A percentile compares a stretch with the other conserved stretches of the same genome.
Conservation (phyloP, 768 basidiomycete genomes). For the Cubamyces lactineus region DNA sequence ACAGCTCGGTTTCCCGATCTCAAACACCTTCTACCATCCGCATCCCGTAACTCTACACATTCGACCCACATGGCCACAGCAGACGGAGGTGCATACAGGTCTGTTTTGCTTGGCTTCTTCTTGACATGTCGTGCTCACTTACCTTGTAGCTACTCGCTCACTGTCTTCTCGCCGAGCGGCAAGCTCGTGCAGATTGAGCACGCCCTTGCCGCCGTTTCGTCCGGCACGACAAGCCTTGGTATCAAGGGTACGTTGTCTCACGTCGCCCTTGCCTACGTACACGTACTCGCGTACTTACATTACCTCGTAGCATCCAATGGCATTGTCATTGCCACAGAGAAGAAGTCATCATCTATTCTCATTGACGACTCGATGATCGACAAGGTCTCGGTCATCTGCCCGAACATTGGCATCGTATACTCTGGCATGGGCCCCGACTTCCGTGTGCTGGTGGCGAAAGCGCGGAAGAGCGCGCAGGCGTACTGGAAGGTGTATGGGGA, state of each 20-base stretch:
- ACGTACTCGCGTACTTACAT: conserved; percentile 21
- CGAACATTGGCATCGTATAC: conserved; percentile 99
- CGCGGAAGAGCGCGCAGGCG: conserved; percentile 96
- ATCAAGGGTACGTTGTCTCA: conserved; percentile 79
- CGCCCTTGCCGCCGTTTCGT: conserved; percentile 93
- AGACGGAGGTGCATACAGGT: conserved; percentile 51
- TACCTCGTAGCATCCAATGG: conserved; percentile 87
- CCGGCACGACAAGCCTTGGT: conserved; percentile 95
- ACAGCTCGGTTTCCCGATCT: conserved; percentile 17
- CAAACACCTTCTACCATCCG: not conserved
- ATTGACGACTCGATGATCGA: conserved; percentile 98
- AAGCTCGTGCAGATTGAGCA: conserved; percentile 99
- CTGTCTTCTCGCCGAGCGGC: conserved; percentile 98
- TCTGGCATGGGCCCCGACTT: conserved; percentile 99
- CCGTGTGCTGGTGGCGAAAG: conserved; percentile 89
- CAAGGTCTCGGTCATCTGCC: conserved; percentile 95
- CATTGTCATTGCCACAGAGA: conserved; percentile 99
- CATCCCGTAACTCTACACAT: conserved; percentile 3
- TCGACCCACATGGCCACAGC: conserved; percentile 68
- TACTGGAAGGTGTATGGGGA: conserved; percentile 99
- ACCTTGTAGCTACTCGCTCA: conserved; percentile 86
- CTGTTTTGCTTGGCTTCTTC: conserved; percentile 2
- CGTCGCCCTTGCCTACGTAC: conserved; percentile 1
- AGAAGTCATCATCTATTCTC: conserved; percentile 97
- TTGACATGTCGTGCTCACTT: conserved; percentile 18